Conservation (phyloP, 805 yeast genomes). For the Torulaspora gathmanii region DNA sequence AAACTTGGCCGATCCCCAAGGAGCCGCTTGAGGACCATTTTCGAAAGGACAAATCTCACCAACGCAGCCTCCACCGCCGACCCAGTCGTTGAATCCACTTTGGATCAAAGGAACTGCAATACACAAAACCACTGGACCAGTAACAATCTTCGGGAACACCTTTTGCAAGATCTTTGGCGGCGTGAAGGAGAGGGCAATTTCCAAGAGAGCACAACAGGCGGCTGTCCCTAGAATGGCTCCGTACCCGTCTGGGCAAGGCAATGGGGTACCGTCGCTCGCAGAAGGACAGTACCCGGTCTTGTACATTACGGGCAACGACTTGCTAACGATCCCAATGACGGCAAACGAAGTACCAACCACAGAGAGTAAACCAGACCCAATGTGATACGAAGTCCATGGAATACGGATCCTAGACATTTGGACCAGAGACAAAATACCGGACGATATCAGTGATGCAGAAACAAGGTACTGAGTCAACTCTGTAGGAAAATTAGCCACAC, state of each 20-base stretch:
- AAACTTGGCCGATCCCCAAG: slow-evolving; percentile 85
- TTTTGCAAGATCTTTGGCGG: slow-evolving; percentile 69
- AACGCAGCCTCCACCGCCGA: slow-evolving; percentile 75
- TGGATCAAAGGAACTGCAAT: slow-evolving; percentile 69
- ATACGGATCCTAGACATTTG: slow-evolving; percentile 81
- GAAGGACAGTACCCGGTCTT: slow-evolving; percentile 59
- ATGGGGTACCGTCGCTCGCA: slow-evolving; percentile 56
- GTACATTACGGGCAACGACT: slow-evolving; percentile 80
- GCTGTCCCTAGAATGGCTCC: slow-evolving; percentile 84
- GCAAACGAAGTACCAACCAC: slow-evolving; percentile 92
- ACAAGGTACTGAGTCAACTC: slow-evolving; percentile 56
- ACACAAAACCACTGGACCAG: slow-evolving; percentile 86
- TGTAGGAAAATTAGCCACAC: slow-evolving; percentile 53
- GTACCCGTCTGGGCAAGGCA: slow-evolving; percentile 86
- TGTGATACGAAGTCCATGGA: slow-evolving; percentile 62
- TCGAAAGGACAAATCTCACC: slow-evolving; percentile 44
- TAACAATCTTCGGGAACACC: slow-evolving; percentile 83
- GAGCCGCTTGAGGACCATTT: slow-evolving; percentile 51
- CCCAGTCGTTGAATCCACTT: slow-evolving; percentile 79
- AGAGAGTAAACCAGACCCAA: slow-evolving; percentile 85
- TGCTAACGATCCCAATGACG: slow-evolving; percentile 72
- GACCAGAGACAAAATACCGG: slow-evolving; percentile 63
- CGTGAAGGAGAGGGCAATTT: slow-evolving; percentile 65
- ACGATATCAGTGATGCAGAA: slow-evolving; percentile 66
- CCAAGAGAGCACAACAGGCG: slow-evolving; percentile 69